phyloP scores from a whole-genome alignment of 2,329 filamentous ascomycete genomes.

The Trichoderma arundinaceum region DNA sequence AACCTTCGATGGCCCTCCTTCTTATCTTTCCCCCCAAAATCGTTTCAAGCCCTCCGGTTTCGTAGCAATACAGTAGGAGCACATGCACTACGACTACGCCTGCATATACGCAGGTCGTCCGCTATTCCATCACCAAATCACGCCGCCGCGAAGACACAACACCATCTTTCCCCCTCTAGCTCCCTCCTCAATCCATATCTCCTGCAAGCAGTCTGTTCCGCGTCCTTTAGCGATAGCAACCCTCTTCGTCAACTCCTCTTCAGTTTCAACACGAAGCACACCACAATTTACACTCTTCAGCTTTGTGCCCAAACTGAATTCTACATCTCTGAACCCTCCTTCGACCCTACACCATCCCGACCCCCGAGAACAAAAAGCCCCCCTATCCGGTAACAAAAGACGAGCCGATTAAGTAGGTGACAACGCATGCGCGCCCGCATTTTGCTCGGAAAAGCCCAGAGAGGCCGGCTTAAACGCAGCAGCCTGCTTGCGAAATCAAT shows the following conservation, averaged over 20 bases:
- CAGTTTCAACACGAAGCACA: no score
- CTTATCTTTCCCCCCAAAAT: neutral
- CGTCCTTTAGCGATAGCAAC: neutral
- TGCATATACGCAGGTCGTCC: neutral
- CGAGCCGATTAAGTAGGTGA: constrained; percentile 7
- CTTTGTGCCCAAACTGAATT: no score
- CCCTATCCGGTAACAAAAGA: neutral
- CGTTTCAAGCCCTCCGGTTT: neutral
- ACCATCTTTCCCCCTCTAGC: neutral
- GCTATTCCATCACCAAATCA: no score
- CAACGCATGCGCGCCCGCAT: neutral
- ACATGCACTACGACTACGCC: neutral
- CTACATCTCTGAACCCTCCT: neutral
- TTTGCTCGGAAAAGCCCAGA: neutral
- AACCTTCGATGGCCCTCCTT: neutral
- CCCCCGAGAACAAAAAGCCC: neutral
- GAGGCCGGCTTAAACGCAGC: no score
- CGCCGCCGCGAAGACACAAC: neutral
- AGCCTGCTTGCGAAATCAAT: no score
- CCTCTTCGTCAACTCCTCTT: neutral
- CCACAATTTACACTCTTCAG: neutral
- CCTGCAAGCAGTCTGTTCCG: neutral
- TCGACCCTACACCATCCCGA: neutral
- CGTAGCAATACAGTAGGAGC: neutral
- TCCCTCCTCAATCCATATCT: neutral